A percentile compares a stretch with the other conserved stretches of the same genome.
Conservation (phyloP, 106 monocot genomes). For the Dendrobium chrysotoxum region DNA sequence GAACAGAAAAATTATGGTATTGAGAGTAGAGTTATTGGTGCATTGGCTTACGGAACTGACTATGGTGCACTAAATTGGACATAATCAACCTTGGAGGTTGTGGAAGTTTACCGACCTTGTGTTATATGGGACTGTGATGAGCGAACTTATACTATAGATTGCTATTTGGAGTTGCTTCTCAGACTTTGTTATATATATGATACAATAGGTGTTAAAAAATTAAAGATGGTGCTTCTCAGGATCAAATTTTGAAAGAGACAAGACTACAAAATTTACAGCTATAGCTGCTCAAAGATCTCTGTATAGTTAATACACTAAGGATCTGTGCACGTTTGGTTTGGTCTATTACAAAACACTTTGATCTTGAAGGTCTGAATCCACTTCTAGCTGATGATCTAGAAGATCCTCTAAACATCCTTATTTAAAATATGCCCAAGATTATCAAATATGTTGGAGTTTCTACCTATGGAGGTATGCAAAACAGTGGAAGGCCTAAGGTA, state of each 20-base stretch:
- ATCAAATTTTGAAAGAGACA: conserved; percentile 96
- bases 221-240: conserved; percentile 88
- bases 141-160: conserved; percentile 91
- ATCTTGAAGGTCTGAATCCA: too few species aligned
- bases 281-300: conserved; percentile 86
- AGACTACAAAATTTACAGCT: conserved; percentile 78
- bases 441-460: too few species aligned
- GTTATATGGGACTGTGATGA: conserved; percentile 97
- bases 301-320: conserved; percentile 88
- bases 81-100: conserved; percentile 84
- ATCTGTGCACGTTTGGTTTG: conserved; percentile 82
- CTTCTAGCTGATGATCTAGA: too few species aligned
- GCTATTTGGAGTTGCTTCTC: conserved; percentile 93
- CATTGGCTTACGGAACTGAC: conserved; percentile 94
- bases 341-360: too few species aligned
- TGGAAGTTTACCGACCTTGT: conserved; percentile 93
- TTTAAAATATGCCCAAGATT: too few species aligned
- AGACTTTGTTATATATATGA: conserved; percentile 94
- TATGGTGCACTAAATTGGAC: too few species aligned
- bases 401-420: too few species aligned
- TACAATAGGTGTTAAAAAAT: conserved; percentile 96
- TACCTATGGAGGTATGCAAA: too few species aligned
- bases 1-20: too few species aligned
- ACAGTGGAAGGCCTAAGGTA: too few species aligned
- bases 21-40: too few species aligned